Evolutionary conservation across 2,329 filamentous ascomycete species (phyloP), one percentile per base, ranked within the genome.

Genomic region (Dothiorella sarmentorum): DNA sequence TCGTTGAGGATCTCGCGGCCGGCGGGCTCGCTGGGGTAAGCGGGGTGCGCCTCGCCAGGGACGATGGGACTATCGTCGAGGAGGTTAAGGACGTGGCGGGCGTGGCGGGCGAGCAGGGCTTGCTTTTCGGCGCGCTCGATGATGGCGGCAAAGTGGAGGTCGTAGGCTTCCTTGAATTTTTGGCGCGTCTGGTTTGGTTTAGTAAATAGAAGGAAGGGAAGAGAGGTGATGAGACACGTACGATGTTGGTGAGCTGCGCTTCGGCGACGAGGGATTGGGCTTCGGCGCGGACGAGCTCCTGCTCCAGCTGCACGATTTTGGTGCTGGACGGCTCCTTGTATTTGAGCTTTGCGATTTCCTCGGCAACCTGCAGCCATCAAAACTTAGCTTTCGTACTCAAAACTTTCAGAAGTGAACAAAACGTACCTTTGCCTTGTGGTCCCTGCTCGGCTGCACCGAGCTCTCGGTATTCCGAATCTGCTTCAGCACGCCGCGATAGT

Each of bases 71-170:
- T 87, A 71, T 97, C 93, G 67, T 99, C 94, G 10, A 99, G 83
- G 37, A 96, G 83, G 65, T 88, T 86, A 58, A 99, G 74, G 33
- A 99, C 83, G 42, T 91, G 86, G 57, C 91, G 88, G 18, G 91
- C 93, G 71, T 97, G 92, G 68, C 89, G 90, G 59, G 94, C 93
- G 15, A 99, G 83, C 61, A 99, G 90, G 67, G 93, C 89, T 73
- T 99, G 94, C 78, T 97, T 97, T 79, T 97, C 94, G 22, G 91
- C 91, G 29, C 93, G 89, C 79, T 99, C 94, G 66, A 99, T 96
- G 18, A 91, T 90, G 60, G 92, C 91, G 15, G 89, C 85, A 63
- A 96, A 90, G 72, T 97, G 91, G 61, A 89, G 75, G 64, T 92
- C 90, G 71, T 93, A 97, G 22, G 94, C 90, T 75, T 97, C 90